Percentiles rank a stretch among this genome's conserved stretches.
These are phyloP conservation scores for Ganoderma boninense DNA, from an alignment of 1,284 basidiomycete genomes.

Conservation along the genomic window DNA sequence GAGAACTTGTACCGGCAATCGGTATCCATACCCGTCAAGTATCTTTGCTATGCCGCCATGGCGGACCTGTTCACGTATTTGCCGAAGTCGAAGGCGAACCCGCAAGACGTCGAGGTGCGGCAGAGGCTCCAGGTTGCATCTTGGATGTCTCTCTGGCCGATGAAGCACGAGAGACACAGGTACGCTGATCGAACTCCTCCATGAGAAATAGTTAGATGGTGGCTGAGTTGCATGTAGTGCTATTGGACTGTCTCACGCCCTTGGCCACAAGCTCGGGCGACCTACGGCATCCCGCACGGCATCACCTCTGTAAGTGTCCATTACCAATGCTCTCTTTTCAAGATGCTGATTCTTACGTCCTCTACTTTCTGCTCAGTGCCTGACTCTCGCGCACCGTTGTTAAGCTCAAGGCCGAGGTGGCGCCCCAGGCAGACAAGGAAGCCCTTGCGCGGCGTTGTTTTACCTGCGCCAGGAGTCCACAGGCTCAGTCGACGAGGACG, in stretches of 20 bases:
- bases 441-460: constrained; percentile 63
- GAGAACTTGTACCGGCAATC: constrained; percentile 75
- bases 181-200: constrained; percentile 30
- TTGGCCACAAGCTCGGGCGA: constrained; percentile 80
- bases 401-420: constrained; percentile 61
- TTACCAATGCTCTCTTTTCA: neutral
- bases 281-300: constrained; percentile 82
- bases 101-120: constrained; percentile 62
- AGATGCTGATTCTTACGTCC: neutral
- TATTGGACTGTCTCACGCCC: constrained; percentile 76
- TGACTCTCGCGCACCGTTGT: constrained; percentile 78
- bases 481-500: constrained; percentile 66
- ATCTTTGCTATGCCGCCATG: constrained; percentile 72
- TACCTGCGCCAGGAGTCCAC: constrained; percentile 66
- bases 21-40: constrained; percentile 66
- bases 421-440: constrained; percentile 65
- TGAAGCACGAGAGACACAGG: constrained; percentile 63
- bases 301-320: constrained; percentile 73
- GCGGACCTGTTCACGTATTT: constrained; percentile 80
- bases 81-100: constrained; percentile 68
- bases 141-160: constrained; percentile 84
- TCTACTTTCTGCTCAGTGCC: constrained; percentile 55
- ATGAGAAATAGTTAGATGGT: too few relatives aligned
- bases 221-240: constrained; percentile 48
- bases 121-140: constrained; percentile 79